Percentiles rank a stretch among this genome's conserved stretches.
Evolutionary conservation across 179 eudicot species (phyloP).

Genomic region (Amaranthus tricolor): DNA sequence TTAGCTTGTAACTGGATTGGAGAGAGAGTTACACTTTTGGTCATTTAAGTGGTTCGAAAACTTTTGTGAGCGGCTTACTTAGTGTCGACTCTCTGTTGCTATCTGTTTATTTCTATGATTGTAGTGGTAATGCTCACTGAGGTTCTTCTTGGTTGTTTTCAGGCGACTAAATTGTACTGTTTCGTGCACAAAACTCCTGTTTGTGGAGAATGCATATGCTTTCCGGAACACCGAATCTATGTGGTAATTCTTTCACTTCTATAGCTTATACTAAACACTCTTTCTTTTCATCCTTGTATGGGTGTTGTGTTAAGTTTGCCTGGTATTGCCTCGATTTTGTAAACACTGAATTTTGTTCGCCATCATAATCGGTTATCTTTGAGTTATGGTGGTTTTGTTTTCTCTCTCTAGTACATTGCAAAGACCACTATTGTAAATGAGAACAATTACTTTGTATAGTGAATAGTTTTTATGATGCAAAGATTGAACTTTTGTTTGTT

Average conservation of each 20-base stretch:
- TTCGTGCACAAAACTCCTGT: conserved; percentile 97
- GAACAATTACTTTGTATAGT: neutral
- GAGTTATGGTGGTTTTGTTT: neutral
- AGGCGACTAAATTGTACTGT: conserved; percentile 93
- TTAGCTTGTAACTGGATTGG: conserved; percentile 1
- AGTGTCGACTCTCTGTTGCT: neutral
- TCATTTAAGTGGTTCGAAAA: neutral
- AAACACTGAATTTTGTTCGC: neutral
- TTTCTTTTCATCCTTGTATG: neutral
- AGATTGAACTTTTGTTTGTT: neutral
- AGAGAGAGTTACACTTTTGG: neutral
- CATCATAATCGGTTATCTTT: neutral
- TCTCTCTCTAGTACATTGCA: neutral
- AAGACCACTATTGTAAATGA: neutral
- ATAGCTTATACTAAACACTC: neutral
- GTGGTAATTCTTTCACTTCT: conserved; percentile 54
- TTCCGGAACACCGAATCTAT: conserved; percentile 87
- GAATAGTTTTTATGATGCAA: neutral
- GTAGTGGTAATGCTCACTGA: conserved; percentile 7
- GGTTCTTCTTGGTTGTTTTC: conserved; percentile 21
- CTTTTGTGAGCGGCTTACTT: neutral
- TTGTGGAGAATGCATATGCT: conserved; percentile 98
- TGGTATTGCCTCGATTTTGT: neutral
- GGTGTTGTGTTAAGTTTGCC: neutral
- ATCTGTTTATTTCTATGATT: neutral